These are phyloP conservation scores for Vitis riparia DNA, from an alignment of 164 flowering plant genomes.

Conservation along the genomic window DNA sequence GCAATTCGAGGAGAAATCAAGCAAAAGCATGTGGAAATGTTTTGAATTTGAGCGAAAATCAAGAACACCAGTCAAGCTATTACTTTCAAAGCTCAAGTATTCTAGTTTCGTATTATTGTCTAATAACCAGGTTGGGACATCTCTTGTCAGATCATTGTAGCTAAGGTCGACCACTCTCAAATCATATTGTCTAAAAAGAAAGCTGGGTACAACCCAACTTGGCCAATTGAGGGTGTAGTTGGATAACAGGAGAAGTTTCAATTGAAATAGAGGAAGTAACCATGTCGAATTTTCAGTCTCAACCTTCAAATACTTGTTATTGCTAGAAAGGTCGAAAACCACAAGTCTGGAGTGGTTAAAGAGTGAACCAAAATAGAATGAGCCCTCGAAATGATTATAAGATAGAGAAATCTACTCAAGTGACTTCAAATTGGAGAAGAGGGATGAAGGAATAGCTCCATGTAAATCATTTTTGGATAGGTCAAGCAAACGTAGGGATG, in stretches of 20 bases:
- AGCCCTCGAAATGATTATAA: background rate
- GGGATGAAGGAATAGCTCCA: conserved; percentile 1
- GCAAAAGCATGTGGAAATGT: background rate
- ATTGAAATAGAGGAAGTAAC: too few relatives aligned
- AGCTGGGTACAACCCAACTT: conserved; percentile 2
- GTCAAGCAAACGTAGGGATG: conserved; percentile 1
- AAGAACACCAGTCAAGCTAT: conserved; percentile 5
- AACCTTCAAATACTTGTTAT: background rate
- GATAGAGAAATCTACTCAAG: background rate
- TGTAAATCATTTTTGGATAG: conserved; percentile 1
- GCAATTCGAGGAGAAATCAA: conserved; percentile 13
- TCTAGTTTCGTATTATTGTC: conserved; percentile 14
- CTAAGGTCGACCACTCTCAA: conserved; percentile 9
- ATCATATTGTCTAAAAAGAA: conserved; percentile 13
- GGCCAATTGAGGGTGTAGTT: too few relatives aligned
- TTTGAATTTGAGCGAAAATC: conserved; percentile 5
- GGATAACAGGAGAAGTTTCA: too few relatives aligned
- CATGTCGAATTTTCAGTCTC: too few relatives aligned
- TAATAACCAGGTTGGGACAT: conserved; percentile 19
- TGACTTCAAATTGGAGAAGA: background rate
- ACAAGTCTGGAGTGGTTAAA: conserved; percentile 5
- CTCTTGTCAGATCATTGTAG: background rate
- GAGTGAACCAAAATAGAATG: background rate
- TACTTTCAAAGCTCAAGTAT: background rate
- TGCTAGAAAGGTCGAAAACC: background rate